These are phyloP conservation scores for Dactylellina drechsleri DNA, from an alignment of 2,329 filamentous ascomycete genomes.

Conservation along the genomic window DNA sequence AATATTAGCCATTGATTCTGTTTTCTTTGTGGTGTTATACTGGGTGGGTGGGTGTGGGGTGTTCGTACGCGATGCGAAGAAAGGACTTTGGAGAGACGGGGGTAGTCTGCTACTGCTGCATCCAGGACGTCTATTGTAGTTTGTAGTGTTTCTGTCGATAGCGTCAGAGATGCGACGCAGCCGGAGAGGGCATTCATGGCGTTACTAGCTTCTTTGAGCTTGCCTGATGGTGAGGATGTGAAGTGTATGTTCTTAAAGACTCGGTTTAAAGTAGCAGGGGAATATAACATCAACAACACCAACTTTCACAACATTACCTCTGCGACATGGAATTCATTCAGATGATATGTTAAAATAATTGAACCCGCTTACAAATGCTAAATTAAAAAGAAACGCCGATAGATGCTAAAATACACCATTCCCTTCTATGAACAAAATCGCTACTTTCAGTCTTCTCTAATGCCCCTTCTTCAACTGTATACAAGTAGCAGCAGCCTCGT, in stretches of 20 bases:
- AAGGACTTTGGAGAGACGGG: slow-evolving; percentile 68
- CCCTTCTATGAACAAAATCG: too few species aligned
- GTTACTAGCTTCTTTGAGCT: too few species aligned
- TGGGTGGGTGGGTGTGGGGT: not conserved
- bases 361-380: too few species aligned
- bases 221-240: too few species aligned
- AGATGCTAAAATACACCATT: slow-evolving; percentile 19
- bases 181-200: slow-evolving; percentile 59
- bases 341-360: too few species aligned
- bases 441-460: not conserved
- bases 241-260: slow-evolving; percentile 5
- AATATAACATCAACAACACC: slow-evolving; percentile 13
- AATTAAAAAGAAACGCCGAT: slow-evolving; percentile 7
- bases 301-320: too few species aligned
- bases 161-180: slow-evolving; percentile 71
- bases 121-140: slow-evolving; percentile 69
- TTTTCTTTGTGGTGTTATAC: not conserved
- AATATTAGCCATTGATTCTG: slow-evolving; percentile 8
- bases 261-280: not conserved
- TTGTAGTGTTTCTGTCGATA: slow-evolving; percentile 71
- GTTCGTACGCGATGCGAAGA: slow-evolving; percentile 69
- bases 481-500: slow-evolving; percentile 75
- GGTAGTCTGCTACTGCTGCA: slow-evolving; percentile 67
- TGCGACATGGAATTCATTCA: too few species aligned
- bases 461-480: slow-evolving; percentile 67